Evolutionary conservation across 371 early-diverging fungal species (phyloP), one percentile per base, ranked within the genome.

Genomic region (Mortierella sp.): DNA sequence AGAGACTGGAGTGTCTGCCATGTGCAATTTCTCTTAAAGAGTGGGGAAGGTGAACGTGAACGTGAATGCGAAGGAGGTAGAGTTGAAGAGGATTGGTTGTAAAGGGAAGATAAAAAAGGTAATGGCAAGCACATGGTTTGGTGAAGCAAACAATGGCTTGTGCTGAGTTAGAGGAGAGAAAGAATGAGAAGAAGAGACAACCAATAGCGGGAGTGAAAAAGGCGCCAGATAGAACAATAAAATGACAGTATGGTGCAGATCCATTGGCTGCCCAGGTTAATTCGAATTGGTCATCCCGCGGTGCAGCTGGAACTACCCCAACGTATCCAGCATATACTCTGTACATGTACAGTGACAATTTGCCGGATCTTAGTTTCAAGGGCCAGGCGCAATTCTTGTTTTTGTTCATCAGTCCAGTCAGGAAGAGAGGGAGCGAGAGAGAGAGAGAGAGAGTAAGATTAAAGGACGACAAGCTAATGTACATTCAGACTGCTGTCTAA

Each of bases 261-360:
- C 38, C 65, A 63, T 63, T 38, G 65, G 65, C 21, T 38, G 65
- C 6, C 35, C 4, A 29, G 14, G 38, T 21, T 63, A 63, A 63
- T 63, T 63, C 35, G 8, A 18, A 63, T 63, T 63, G 65, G 65
- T 63, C 65, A 63, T 63, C 65, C 18, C 65, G 21, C 18, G 35
- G 65, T 18, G 8, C 35, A 38, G 35, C 35, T 38, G 35, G 38
- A 32, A 32, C 35, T 18, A 16, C 68, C 68, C 38, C 68, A 38
- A 24, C 41, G 35, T 38, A 35, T 63, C 18, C 35, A 7, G 24
- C 2, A n/a, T n/a, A 8, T 68, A 21, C 8, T 24, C 16, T 10
- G 10, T 3, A 7, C 10, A n/a, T 5, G 56, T 24, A n/a, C 27
- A 4, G 29, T 24, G 38, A 24, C 10, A 24, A 38, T 38, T 65